Evolutionary conservation across 2,329 filamentous ascomycete species (phyloP).

Genomic region (Phialocephala sp.): DNA sequence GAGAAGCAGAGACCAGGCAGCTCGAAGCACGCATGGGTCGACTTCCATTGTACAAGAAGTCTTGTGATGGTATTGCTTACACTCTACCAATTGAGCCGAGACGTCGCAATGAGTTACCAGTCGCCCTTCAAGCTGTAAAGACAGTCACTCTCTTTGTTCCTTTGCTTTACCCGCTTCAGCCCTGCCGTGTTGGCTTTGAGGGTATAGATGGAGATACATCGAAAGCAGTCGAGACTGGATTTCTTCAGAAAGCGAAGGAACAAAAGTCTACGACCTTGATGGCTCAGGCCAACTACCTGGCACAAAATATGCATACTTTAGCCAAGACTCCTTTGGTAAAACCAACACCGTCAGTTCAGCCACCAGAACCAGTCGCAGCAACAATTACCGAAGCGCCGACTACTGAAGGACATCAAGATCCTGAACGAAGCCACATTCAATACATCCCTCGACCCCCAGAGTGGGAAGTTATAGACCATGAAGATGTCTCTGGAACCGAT

Average conservation of each 20-base stretch:
- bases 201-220: conserved; percentile 66
- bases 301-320: conserved; percentile 72
- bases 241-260: conserved; percentile 61
- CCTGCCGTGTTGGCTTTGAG: conserved; percentile 68
- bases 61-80: conserved; percentile 72
- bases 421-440: conserved; percentile 68
- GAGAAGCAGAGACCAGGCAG: conserved; percentile 71
- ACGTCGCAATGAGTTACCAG: conserved; percentile 64
- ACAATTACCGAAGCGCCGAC: conserved; percentile 23
- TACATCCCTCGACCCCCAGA: conserved; percentile 79
- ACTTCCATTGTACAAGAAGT: conserved; percentile 69
- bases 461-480: conserved; percentile 60
- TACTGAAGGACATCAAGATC: conserved; percentile 36
- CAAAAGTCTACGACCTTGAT: conserved; percentile 68
- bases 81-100: conserved; percentile 72
- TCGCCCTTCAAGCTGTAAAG: conserved; percentile 63
- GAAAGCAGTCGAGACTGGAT: conserved; percentile 67
- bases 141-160: conserved; percentile 74
- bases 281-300: conserved; percentile 76
- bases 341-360: conserved; percentile 8
- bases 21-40: conserved; percentile 77
- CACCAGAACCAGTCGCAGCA: neutral
- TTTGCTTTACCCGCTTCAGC: conserved; percentile 72
- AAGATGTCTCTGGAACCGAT: conserved; percentile 53
- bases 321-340: conserved; percentile 57